Conservation (phyloP, 2,329 filamentous ascomycete genomes). For the Thyridium curvatum region DNA sequence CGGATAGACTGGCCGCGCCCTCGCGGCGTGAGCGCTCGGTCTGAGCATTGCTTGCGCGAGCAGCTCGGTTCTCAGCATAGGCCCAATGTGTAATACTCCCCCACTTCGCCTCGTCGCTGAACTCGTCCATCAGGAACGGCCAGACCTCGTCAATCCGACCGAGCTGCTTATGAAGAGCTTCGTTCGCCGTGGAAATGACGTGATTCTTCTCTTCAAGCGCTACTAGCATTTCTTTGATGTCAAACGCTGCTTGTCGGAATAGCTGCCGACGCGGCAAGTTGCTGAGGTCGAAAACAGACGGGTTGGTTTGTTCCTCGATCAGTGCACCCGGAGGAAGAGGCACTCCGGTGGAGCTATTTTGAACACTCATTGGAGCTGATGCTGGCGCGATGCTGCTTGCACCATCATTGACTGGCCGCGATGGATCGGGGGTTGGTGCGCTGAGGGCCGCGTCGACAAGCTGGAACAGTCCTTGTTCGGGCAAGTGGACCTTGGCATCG, state of each 20-base stretch:
- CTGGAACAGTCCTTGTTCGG: constrained; percentile 75
- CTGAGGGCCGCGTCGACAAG: constrained; percentile 62
- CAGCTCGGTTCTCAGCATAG: constrained; percentile 76
- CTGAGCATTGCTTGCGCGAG: constrained; percentile 50
- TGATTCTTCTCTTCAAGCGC: constrained; percentile 97
- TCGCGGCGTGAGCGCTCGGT: constrained; percentile 74
- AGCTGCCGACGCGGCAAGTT: constrained; percentile 64
- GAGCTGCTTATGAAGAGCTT: constrained; percentile 80
- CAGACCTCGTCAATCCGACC: constrained; percentile 80
- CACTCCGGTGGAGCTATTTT: constrained; percentile 39
- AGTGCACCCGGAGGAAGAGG: constrained; percentile 13
- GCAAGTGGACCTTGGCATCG: constrained; percentile 89
- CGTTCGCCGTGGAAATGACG: constrained; percentile 86
- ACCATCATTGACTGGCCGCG: constrained; percentile 35
- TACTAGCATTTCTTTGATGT: constrained; percentile 77
- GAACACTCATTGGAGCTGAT: constrained; percentile 42
- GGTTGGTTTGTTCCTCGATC: constrained; percentile 34
- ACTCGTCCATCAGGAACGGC: constrained; percentile 79
- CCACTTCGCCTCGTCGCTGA: constrained; percentile 90
- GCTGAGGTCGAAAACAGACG: constrained; percentile 43
- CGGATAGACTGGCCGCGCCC: constrained; percentile 70
- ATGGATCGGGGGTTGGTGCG: constrained; percentile 37
- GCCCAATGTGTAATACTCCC: constrained; percentile 94
- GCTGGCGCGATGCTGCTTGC: constrained; percentile 32
- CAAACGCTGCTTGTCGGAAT: constrained; percentile 71